phyloP scores from a whole-genome alignment of 1,139 yeast species.

The Yamadazyma spencermartinsiae region DNA sequence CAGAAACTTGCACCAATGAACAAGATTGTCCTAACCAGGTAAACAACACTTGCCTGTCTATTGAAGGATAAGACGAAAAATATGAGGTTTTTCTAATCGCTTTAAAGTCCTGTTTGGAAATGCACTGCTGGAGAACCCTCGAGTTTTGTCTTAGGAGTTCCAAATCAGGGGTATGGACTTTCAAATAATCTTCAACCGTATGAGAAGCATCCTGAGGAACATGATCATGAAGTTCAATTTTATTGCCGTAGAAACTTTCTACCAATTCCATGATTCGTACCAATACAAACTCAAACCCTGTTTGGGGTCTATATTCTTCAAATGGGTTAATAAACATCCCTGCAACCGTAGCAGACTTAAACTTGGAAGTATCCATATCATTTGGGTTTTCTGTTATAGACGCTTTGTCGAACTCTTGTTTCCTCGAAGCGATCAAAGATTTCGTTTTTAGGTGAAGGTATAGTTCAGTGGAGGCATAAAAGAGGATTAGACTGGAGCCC shows the following conservation, averaged over 20 bases:
- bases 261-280: constrained; percentile 72
- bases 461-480: constrained; percentile 69
- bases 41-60: constrained; percentile 54
- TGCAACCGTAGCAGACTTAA: constrained; percentile 56
- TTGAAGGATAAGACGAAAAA: constrained; percentile 21
- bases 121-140: constrained; percentile 29
- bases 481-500: constrained; percentile 55
- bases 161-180: constrained; percentile 58
- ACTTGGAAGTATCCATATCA: constrained; percentile 30
- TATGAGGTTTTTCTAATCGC: constrained; percentile 12
- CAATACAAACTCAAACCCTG: constrained; percentile 77
- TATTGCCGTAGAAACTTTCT: constrained; percentile 67
- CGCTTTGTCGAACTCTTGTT: constrained; percentile 29
- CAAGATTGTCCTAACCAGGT: constrained; percentile 97
- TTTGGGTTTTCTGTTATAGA: constrained; percentile 12
- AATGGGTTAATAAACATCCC: constrained; percentile 92
- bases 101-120: constrained; percentile 21
- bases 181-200: constrained; percentile 54
- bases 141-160: constrained; percentile 41
- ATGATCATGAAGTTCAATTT: constrained; percentile 42
- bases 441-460: constrained; percentile 60
- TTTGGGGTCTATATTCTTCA: constrained; percentile 86
- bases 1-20: constrained; percentile 68
- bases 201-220: constrained; percentile 45
- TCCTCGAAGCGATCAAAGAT: constrained; percentile 54